These are phyloP conservation scores for Pyrenophora seminiperda DNA, from an alignment of 2,329 filamentous ascomycete genomes.

Conservation along the genomic window DNA sequence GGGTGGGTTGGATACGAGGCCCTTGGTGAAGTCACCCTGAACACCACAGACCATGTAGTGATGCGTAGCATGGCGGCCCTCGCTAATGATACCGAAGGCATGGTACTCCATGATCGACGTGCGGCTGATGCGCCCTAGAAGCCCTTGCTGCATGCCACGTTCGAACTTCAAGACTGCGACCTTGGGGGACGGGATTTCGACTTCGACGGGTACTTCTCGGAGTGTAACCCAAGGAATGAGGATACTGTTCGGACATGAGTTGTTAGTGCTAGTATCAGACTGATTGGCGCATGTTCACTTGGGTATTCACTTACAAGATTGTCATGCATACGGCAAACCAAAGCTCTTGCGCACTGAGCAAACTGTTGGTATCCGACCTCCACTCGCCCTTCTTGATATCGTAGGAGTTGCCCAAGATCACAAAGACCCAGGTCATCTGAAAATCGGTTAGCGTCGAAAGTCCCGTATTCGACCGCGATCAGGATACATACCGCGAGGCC, in stretches of 20 bases:
- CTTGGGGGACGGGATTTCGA: conserved; percentile 45
- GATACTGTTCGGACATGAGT: conserved; percentile 21
- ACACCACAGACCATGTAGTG: conserved; percentile 48
- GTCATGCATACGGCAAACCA: conserved; percentile 48
- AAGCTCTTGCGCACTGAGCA: conserved; percentile 43
- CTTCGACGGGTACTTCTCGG: conserved; percentile 42
- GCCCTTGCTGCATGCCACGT: conserved; percentile 46
- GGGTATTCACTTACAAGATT: conserved; percentile 32
- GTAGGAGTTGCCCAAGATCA: conserved; percentile 41
- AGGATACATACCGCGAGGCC: conserved; percentile 38
- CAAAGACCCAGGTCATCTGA: conserved; percentile 45
- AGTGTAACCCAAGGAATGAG: conserved; percentile 45
- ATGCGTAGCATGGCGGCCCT: conserved; percentile 33
- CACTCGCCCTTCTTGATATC: conserved; percentile 43
- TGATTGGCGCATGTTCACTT: too few species aligned
- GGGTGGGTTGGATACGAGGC: conserved; percentile 41
- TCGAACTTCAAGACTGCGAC: conserved; percentile 43
- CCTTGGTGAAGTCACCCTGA: conserved; percentile 45
- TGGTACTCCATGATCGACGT: conserved; percentile 48
- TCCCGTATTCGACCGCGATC: too few species aligned
- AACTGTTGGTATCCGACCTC: conserved; percentile 30
- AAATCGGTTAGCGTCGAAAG: conserved; percentile 9
- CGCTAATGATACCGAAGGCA: conserved; percentile 46
- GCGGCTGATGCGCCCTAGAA: conserved; percentile 43
- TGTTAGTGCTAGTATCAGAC: conserved; percentile 3